Conservation (phyloP, 2,329 filamentous ascomycete species). For the Dactylellina parvicollis region DNA sequence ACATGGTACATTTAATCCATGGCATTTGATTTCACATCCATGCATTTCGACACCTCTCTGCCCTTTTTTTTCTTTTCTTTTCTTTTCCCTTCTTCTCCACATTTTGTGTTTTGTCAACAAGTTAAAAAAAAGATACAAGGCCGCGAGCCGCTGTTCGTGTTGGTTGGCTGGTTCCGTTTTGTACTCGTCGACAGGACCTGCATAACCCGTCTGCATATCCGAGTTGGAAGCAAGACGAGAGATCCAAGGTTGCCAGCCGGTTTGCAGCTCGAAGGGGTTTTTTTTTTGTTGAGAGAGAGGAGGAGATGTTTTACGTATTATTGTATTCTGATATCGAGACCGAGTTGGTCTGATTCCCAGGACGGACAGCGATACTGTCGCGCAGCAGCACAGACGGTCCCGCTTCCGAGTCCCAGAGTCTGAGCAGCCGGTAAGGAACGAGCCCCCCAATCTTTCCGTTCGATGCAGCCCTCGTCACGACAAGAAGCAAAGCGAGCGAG, state of each 20-base stretch:
- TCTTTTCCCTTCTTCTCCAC: slow-evolving; percentile 10
- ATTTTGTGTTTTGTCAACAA: background rate
- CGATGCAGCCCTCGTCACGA: slow-evolving; percentile 28
- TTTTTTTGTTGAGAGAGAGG: no score
- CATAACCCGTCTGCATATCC: slow-evolving; percentile 41
- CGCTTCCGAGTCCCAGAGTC: background rate
- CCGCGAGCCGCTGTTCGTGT: slow-evolving; percentile 24
- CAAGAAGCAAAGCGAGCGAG: background rate
- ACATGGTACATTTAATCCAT: slow-evolving; percentile 18
- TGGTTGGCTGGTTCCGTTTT: background rate
- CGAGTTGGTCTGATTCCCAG: background rate
- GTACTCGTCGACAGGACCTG: slow-evolving; percentile 37
- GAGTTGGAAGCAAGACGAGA: slow-evolving; percentile 6
- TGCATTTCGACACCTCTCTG: slow-evolving; percentile 15
- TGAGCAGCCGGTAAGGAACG: background rate
- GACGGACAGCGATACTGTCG: background rate
- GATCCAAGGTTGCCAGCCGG: slow-evolving; percentile 9
- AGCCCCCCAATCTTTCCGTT: slow-evolving; percentile 21
- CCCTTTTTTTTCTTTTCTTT: slow-evolving; percentile 13
- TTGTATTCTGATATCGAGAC: background rate
- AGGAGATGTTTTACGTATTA: slow-evolving; percentile 11
- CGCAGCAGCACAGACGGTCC: background rate
- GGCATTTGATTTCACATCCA: slow-evolving; percentile 29
- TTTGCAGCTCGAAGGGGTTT: background rate
- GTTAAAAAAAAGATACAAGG: background rate